Evolutionary conservation across 495 filamentous ascomycete genomes (phyloP), one percentile per base, ranked within the genome.

Genomic region (Cryomyces antarcticus): DNA sequence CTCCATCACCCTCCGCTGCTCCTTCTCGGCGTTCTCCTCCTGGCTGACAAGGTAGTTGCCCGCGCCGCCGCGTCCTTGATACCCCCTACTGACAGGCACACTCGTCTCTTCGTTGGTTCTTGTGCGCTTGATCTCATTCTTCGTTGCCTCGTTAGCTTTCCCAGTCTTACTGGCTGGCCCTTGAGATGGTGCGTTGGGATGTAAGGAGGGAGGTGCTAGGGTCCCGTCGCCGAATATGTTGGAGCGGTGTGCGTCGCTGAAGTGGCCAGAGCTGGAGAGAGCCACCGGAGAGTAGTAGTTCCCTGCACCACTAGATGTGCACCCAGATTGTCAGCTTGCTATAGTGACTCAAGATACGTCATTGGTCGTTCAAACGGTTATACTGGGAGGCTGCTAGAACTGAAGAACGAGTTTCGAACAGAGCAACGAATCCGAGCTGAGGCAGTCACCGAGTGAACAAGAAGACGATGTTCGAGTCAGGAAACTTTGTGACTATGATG

Each of bases 281-380:
- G 54, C 52, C 9, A 44, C 38, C 11, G 64, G 58, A 37, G 61
- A 56, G 49, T 62, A 53, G 54, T 70, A 74, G 61, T 78, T 80
- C 12, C 75, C 73, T 0, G 69, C 70, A 30, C 73, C 75, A 45
- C 73, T 73, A 28, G 17, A 24, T 24, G 17, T 24, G 17, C 17
- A 24, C 17, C 17, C 17, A 24, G 17, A 24, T 24, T 24, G 17
- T 24, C 17, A 24, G 17, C 17, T 24, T 24, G 17, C 17, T 24
- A 24, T 24, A 24, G 17, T 24, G 17, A 24, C 17, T 24, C 17
- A 24, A 24, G 17, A 24, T 24, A 24, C 17, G 17, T 24, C 1
- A 24, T 24, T 24, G 17, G 17, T 24, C 2, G 17, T 24, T 2
- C 17, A 24, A 24, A 24, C 17, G 2, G 2, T 24, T 2, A 24